Conservation (phyloP, 805 yeast genomes). For the Tanozyma kutaoensis region DNA sequence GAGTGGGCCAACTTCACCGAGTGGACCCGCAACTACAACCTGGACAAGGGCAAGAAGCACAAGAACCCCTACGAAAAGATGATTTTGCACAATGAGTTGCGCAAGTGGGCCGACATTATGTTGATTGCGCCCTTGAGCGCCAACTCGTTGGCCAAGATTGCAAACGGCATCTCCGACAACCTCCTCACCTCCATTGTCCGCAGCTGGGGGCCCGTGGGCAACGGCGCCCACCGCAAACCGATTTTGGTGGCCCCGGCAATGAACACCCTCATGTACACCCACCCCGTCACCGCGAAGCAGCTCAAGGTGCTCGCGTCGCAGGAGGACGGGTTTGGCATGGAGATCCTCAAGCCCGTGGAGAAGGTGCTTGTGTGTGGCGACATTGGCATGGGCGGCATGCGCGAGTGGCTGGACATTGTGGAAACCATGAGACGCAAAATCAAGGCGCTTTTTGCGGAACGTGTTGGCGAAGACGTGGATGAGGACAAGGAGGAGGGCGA, state of each 20-base stretch:
- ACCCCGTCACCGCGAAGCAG: slow-evolving; percentile 31
- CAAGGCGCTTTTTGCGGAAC: slow-evolving; percentile 13
- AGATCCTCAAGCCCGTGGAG: slow-evolving; percentile 31
- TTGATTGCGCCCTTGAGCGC: slow-evolving; percentile 33
- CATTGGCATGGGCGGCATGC: slow-evolving; percentile 37
- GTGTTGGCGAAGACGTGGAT: slow-evolving; percentile 2
- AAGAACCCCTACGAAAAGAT: slow-evolving; percentile 11
- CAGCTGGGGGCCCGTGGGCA: slow-evolving; percentile 23
- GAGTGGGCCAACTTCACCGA: slow-evolving; percentile 59
- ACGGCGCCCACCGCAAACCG: slow-evolving; percentile 18
- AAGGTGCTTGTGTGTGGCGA: slow-evolving; percentile 34
- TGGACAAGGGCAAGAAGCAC: slow-evolving; percentile 2
- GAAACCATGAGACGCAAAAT: slow-evolving; percentile 26
- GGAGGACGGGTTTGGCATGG: slow-evolving; percentile 29
- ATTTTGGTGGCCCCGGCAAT: slow-evolving; percentile 34
- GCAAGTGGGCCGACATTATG: slow-evolving; percentile 35
- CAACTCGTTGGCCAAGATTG: slow-evolving; percentile 28
- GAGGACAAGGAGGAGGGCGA: slow-evolving; percentile 7
- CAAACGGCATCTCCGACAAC: slow-evolving; percentile 32
- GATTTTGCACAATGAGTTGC: slow-evolving; percentile 28
- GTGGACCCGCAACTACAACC: too few species aligned
- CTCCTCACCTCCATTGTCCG: slow-evolving; percentile 27
- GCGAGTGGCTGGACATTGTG: slow-evolving; percentile 33
- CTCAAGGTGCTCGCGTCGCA: slow-evolving; percentile 15
- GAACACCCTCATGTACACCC: slow-evolving; percentile 35